Evolutionary conservation across 2,329 filamentous ascomycete genomes (phyloP).

Genomic region (Purpureocillium lavendulum): DNA sequence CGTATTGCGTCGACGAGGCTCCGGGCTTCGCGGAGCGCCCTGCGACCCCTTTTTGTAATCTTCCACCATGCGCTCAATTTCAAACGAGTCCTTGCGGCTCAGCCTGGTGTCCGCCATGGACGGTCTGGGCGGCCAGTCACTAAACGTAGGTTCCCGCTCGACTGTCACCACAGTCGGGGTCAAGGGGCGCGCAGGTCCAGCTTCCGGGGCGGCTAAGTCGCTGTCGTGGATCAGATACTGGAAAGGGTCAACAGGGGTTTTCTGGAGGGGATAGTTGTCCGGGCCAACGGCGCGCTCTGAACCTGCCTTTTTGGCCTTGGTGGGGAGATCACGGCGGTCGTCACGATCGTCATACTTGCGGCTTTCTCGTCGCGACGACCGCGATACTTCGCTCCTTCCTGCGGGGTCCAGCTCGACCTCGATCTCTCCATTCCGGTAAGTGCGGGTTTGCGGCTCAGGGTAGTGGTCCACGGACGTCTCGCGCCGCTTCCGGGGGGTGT

Average conservation of each 20-base stretch:
- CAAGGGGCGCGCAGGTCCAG: slow-evolving; percentile 24
- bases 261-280: slow-evolving; percentile 14
- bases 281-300: slow-evolving; percentile 14
- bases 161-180: slow-evolving; percentile 45
- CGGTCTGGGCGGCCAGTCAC: slow-evolving; percentile 21
- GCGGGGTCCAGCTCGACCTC: slow-evolving; percentile 20
- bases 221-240: slow-evolving; percentile 47
- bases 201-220: slow-evolving; percentile 15
- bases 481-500: slow-evolving; percentile 17
- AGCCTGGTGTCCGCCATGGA: slow-evolving; percentile 25
- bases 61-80: slow-evolving; percentile 28
- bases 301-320: slow-evolving; percentile 18
- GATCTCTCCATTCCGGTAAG: slow-evolving; percentile 16
- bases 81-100: slow-evolving; percentile 42
- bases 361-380: slow-evolving; percentile 13
- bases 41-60: slow-evolving; percentile 16
- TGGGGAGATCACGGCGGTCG: slow-evolving; percentile 17
- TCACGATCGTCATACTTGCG: slow-evolving; percentile 14
- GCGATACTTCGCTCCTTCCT: slow-evolving; percentile 14
- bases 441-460: slow-evolving; percentile 13
- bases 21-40: slow-evolving; percentile 9
- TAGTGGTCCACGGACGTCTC: slow-evolving; percentile 16
- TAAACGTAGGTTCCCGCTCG: slow-evolving; percentile 44
- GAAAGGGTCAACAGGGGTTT: slow-evolving; percentile 44
- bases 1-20: slow-evolving; percentile 13